Conservation (phyloP, 2,329 filamentous ascomycete species). For the Hypocreales sp. region DNA sequence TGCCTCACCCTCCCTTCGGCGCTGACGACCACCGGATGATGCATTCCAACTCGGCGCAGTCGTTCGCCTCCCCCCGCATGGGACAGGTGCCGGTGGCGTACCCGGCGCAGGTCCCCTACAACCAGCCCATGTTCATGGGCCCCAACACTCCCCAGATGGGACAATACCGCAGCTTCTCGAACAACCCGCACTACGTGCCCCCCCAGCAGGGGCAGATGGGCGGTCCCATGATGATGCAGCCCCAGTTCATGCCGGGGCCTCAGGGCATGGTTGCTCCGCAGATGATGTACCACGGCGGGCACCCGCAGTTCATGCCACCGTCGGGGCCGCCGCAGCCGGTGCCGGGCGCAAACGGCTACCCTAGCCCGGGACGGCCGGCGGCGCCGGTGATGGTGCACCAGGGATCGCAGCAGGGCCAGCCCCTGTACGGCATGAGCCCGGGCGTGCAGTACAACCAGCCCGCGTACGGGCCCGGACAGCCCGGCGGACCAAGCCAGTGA, state of each 20-base stretch:
- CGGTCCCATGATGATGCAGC: slow-evolving; percentile 69
- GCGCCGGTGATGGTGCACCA: slow-evolving; percentile 92
- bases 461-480: slow-evolving; percentile 54
- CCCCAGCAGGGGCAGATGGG: slow-evolving; percentile 58
- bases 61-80: slow-evolving; percentile 72
- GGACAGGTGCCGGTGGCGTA: slow-evolving; percentile 57
- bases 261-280: slow-evolving; percentile 59
- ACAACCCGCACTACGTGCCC: slow-evolving; percentile 54
- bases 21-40: slow-evolving; percentile 83
- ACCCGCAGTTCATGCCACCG: slow-evolving; percentile 48
- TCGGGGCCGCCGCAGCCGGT: slow-evolving; percentile 39
- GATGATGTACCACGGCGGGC: slow-evolving; percentile 66
- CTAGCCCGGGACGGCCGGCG: slow-evolving; percentile 66
- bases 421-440: slow-evolving; percentile 61
- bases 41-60: slow-evolving; percentile 67
- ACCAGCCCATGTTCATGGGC: slow-evolving; percentile 57
- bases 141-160: slow-evolving; percentile 55
- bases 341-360: slow-evolving; percentile 60
- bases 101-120: slow-evolving; percentile 54
- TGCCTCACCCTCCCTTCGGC: slow-evolving; percentile 49
- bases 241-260: slow-evolving; percentile 60
- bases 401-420: slow-evolving; percentile 82
- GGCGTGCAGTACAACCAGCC: slow-evolving; percentile 62
- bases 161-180: slow-evolving; percentile 55
- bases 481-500: slow-evolving; percentile 54